Evolutionary conservation across 352 stramenopile species (phyloP).

Genomic region (Phytopythium mirpurense): DNA sequence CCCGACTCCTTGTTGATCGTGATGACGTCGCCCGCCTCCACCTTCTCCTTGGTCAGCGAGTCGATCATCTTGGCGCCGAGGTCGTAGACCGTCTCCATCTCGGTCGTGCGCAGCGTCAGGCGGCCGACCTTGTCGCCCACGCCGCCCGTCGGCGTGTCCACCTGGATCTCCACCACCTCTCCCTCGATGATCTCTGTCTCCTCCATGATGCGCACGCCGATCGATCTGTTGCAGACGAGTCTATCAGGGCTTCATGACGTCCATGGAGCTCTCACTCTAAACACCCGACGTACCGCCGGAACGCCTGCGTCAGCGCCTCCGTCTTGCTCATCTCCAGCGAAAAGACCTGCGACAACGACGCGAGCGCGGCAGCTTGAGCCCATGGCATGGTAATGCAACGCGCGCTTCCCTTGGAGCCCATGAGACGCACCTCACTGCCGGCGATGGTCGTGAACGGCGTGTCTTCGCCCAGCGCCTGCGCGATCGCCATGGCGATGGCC

Average conservation of each 20-base stretch:
- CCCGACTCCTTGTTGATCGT: slow-evolving; percentile 99
- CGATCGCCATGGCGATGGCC: slow-evolving; percentile 97
- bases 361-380: no score
- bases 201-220: slow-evolving; percentile 98
- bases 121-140: slow-evolving; percentile 85
- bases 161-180: slow-evolving; percentile 99
- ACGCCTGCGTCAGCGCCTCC: slow-evolving; percentile 97
- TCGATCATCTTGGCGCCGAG: slow-evolving; percentile 99
- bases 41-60: slow-evolving; percentile 97
- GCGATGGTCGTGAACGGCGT: slow-evolving; percentile 99
- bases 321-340: slow-evolving; percentile 99
- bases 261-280: background rate
- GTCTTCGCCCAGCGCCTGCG: slow-evolving; percentile 96
- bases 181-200: slow-evolving; percentile 99
- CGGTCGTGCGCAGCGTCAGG: slow-evolving; percentile 97
- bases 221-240: slow-evolving; percentile 46
- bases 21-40: slow-evolving; percentile 98
- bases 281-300: slow-evolving; percentile 60
- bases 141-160: slow-evolving; percentile 86
- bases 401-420: no score
- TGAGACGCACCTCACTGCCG: slow-evolving; percentile 81
- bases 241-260: background rate
- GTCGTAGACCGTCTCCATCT: slow-evolving; percentile 99
- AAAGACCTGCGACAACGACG: slow-evolving; percentile 77
- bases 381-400: no score